phyloP scores from a whole-genome alignment of 495 filamentous ascomycete species.

The Xylaria palmicola region DNA sequence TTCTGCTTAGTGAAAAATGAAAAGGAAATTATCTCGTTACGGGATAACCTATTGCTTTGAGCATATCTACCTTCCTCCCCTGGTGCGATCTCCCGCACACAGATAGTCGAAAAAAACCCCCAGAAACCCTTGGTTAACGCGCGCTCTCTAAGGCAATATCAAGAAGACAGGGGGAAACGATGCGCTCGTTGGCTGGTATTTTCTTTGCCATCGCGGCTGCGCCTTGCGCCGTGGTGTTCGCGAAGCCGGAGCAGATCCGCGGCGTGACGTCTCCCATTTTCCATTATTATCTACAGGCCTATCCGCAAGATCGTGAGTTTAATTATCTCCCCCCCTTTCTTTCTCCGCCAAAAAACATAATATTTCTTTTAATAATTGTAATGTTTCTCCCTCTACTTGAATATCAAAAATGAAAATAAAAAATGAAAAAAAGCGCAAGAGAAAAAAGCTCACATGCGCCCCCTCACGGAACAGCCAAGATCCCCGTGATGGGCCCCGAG shows the following conservation, averaged over 20 bases:
- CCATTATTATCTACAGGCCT: constrained; percentile 45
- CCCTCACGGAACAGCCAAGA: constrained; percentile 23
- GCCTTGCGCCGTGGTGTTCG: constrained; percentile 13
- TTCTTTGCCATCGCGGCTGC: constrained; percentile 16
- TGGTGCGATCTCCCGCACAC: too few species aligned
- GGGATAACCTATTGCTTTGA: too few species aligned
- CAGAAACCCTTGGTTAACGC: neutral
- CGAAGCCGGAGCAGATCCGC: constrained; percentile 46
- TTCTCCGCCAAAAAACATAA: too few species aligned
- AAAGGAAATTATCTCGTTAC: too few species aligned
- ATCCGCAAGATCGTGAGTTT: constrained; percentile 35
- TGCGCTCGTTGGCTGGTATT: constrained; percentile 16
- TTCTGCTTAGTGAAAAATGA: neutral
- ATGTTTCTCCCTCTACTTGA: neutral
- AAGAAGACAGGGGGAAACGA: constrained; percentile 1
- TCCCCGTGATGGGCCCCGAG: constrained; percentile 50
- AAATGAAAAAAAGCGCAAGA: neutral
- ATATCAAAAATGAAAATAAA: constrained; percentile 10
- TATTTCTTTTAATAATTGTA: neutral
- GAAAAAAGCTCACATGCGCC: neutral
- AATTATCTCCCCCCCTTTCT: neutral
- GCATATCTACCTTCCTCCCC: too few species aligned
- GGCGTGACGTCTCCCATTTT: constrained; percentile 42
- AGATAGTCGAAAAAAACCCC: too few species aligned
- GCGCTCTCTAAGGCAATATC: neutral